Evolutionary conservation across 2,329 filamentous ascomycete species (phyloP).

Genomic region (Trichoderma pleuroti): DNA sequence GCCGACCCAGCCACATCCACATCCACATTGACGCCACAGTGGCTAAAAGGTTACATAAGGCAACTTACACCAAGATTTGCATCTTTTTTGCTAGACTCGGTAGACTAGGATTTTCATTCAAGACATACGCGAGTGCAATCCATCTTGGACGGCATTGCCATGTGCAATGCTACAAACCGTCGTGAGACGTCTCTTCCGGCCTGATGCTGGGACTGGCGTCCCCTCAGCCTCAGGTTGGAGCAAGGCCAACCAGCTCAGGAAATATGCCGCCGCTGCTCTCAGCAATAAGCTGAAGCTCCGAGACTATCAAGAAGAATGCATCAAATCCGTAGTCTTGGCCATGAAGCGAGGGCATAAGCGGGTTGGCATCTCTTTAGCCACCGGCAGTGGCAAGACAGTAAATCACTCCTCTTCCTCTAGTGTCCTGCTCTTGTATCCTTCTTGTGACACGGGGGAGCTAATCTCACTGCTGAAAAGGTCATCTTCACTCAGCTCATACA

Average conservation of each 20-base stretch:
- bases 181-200: slow-evolving; percentile 29
- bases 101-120: neutral
- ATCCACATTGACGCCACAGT: slow-evolving; percentile 6
- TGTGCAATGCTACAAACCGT: slow-evolving; percentile 38
- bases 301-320: slow-evolving; percentile 88
- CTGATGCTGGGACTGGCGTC: slow-evolving; percentile 17
- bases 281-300: slow-evolving; percentile 57
- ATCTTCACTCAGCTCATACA: slow-evolving; percentile 95
- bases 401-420: neutral
- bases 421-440: neutral
- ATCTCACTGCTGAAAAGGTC: slow-evolving; percentile 51
- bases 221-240: slow-evolving; percentile 12
- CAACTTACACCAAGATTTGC: slow-evolving; percentile 1
- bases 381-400: slow-evolving; percentile 85
- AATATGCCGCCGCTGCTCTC: slow-evolving; percentile 24
- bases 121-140: neutral
- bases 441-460: neutral
- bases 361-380: slow-evolving; percentile 80
- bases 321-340: slow-evolving; percentile 71
- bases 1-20: slow-evolving; percentile 1
- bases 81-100: neutral
- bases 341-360: slow-evolving; percentile 70
- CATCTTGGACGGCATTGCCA: slow-evolving; percentile 25
- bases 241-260: slow-evolving; percentile 1
- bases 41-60: slow-evolving; percentile 6